Evolutionary conservation across 2,329 filamentous ascomycete genomes (phyloP).

Genomic region (Talaromyces marneffei): DNA sequence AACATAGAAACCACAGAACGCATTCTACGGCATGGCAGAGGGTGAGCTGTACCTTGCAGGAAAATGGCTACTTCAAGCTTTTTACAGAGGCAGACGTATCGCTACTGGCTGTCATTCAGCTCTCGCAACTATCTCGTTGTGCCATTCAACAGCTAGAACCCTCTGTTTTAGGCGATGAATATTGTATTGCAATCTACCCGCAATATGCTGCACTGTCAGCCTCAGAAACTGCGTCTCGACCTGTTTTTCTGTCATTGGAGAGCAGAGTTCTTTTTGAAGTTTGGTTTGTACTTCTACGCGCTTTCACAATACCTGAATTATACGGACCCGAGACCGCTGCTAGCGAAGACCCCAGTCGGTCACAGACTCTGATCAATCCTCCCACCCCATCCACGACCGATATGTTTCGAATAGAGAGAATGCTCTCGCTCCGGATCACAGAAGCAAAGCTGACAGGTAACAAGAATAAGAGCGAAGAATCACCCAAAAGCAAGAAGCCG

Average conservation of each 20-base stretch:
- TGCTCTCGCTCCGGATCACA: conserved; percentile 54
- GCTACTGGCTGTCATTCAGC: conserved; percentile 73
- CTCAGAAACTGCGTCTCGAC: conserved; percentile 70
- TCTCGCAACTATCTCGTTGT: conserved; percentile 82
- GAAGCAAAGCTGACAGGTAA: conserved; percentile 51
- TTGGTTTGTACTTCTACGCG: conserved; percentile 87
- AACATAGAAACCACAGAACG: conserved; percentile 51
- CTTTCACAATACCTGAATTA: conserved; percentile 86
- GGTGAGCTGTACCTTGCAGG: conserved; percentile 88
- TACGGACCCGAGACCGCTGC: conserved; percentile 58
- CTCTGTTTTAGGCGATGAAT: conserved; percentile 86
- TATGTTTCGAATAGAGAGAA: conserved; percentile 63
- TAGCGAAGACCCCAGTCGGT: conserved; percentile 38
- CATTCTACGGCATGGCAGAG: conserved; percentile 68
- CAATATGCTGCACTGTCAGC: conserved; percentile 75
- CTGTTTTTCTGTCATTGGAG: conserved; percentile 83
- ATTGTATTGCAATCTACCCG: conserved; percentile 91
- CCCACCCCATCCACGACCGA: conserved; percentile 38
- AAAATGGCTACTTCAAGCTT: conserved; percentile 90
- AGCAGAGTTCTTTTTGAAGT: conserved; percentile 89
- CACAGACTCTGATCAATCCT: conserved; percentile 24
- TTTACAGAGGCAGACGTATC: conserved; percentile 79
- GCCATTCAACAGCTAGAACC: conserved; percentile 85
- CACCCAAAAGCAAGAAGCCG: conserved; percentile 7
- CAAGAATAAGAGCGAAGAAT: conserved; percentile 28